Base-by-base conservation (phyloP, 345 rosid genomes). In the Salix exigua region DNA sequence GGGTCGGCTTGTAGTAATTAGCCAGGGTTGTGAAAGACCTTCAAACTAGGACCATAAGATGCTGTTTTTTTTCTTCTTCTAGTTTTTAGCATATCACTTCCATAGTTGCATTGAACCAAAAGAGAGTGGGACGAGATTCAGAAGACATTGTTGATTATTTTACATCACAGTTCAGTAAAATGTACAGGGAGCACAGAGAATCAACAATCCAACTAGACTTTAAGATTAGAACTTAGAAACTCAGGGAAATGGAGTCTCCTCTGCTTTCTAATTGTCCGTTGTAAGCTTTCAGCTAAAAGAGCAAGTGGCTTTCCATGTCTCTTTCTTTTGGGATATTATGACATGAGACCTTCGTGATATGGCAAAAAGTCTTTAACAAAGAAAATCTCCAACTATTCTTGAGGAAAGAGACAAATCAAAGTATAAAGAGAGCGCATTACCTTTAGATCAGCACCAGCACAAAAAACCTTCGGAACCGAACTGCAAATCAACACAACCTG, bases 361-460 rank as follows among this genome's bases (percentile, higher is more conserved):
- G 7, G 67, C 0, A 64, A 64, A 55, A 18, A 26, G 33, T 64
- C 21, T 26, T 31, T 30, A 3, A 58, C 60, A 19, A 13, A 18
- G 8, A 42, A 55, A 25, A 25, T 37, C 11, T 38, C 73, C 40
- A 53, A 67, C 23, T 38, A 65, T 19, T 48, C 31, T 19, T 48
- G n/a, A 75, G 21, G 21, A 6, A 17, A 6, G 28, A 12, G 71
- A 50, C 37, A 50, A 30, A 46, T 21, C 26, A 42, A 35, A 65
- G 44, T 4, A 3, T 0, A 38, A 26, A 62, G 26, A 53, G 46
- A 17, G 31, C 7, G 18, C 17, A 28, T 58, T 83, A 91, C 96
- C 98, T 93, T 95, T 64, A 95, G 86, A 88, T 95, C 98, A 75
- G 98, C 99, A 21, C 99, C 99, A 35, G 98, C 96, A 63, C 98